Percentiles rank a stretch among this genome's conserved stretches.
phyloP scores from a whole-genome alignment of 2,329 filamentous ascomycete species.

The Colletotrichum navitas region DNA sequence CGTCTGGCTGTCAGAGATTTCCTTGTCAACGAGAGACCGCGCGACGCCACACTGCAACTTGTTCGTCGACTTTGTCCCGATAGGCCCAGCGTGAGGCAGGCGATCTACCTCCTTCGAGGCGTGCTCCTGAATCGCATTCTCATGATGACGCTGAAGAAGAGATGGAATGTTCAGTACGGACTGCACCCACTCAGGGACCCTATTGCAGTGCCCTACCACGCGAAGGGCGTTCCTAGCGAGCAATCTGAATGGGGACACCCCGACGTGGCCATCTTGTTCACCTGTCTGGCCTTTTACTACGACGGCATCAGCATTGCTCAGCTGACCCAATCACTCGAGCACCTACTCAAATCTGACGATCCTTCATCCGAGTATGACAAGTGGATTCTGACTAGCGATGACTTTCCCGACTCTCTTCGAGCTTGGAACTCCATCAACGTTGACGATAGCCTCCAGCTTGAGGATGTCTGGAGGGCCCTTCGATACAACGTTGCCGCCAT shows the following conservation, averaged over 20 bases:
- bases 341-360: conserved; percentile 67
- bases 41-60: conserved; percentile 42
- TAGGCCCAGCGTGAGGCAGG: conserved; percentile 48
- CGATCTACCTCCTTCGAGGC: conserved; percentile 71
- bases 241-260: conserved; percentile 77
- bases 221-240: conserved; percentile 73
- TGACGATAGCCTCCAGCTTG: conserved; percentile 65
- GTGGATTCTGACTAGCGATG: conserved; percentile 56
- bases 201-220: conserved; percentile 75
- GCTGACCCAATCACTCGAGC: conserved; percentile 61
- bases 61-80: conserved; percentile 50
- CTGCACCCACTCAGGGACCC: conserved; percentile 66
- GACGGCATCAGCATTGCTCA: conserved; percentile 64
- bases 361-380: conserved; percentile 67
- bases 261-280: conserved; percentile 74
- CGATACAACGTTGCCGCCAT: conserved; percentile 63
- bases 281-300: conserved; percentile 77
- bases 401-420: conserved; percentile 59
- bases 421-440: conserved; percentile 71
- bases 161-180: conserved; percentile 77
- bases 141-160: conserved; percentile 69
- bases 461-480: conserved; percentile 63
- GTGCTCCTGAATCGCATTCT: conserved; percentile 72
- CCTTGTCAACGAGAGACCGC: conserved; percentile 47
- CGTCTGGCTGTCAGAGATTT: conserved; percentile 46